phyloP scores from a whole-genome alignment of 1,284 basidiomycete species.

The Sanguinoderma infundibulare region DNA sequence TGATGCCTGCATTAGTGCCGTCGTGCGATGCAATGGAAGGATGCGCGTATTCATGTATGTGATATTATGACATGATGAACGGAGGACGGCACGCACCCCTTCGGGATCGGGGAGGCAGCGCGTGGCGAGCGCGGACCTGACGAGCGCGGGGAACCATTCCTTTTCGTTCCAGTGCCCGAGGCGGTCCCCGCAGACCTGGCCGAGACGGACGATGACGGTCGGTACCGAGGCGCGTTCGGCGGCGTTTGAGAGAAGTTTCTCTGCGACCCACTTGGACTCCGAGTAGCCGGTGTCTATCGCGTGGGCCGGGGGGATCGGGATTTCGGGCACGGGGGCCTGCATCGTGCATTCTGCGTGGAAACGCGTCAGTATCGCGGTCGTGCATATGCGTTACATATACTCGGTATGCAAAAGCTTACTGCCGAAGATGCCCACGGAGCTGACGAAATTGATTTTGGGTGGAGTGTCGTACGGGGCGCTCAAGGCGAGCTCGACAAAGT shows the following conservation, averaged over 20 bases:
- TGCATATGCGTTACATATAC: background rate
- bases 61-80: too few relatives aligned
- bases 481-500: conserved; percentile 31
- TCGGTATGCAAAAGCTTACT: conserved; percentile 8
- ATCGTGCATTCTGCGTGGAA: conserved; percentile 10
- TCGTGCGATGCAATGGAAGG: too few relatives aligned
- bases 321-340: conserved; percentile 15
- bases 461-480: conserved; percentile 23
- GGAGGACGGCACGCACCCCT: conserved; percentile 15
- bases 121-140: conserved; percentile 37
- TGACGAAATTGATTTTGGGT: conserved; percentile 35
- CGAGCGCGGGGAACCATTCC: conserved; percentile 50
- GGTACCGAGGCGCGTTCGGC: conserved; percentile 28
- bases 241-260: conserved; percentile 33
- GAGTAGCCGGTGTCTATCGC: conserved; percentile 42
- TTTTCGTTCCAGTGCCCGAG: conserved; percentile 47
- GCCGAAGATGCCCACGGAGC: conserved; percentile 36
- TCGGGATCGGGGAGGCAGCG: conserved; percentile 32
- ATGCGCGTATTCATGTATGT: too few relatives aligned
- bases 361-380: too few relatives aligned
- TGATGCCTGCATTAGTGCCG: too few relatives aligned
- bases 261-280: conserved; percentile 46
- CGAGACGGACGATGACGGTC: conserved; percentile 43
- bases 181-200: conserved; percentile 45
- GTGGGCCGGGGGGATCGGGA: conserved; percentile 21